Evolutionary conservation across 768 basidiomycete genomes (phyloP).

Genomic region (Russula sp.): DNA sequence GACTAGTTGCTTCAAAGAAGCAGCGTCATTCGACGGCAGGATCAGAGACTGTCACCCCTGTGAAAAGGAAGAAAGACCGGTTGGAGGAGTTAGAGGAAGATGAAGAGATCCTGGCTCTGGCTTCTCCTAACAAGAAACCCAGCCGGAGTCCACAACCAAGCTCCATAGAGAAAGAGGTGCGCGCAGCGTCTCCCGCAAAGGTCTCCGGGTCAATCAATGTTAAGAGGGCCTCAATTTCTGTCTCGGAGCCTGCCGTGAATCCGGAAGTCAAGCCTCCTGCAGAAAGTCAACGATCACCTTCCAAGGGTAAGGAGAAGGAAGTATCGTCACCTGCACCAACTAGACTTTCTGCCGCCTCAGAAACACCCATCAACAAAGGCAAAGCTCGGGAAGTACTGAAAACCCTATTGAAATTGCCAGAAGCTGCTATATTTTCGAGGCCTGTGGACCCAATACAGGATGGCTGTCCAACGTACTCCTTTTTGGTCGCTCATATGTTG

Average conservation of each 20-base stretch:
- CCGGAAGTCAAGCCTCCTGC: conserved; percentile 15
- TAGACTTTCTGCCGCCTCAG: conserved; percentile 38
- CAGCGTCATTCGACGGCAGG: conserved; percentile 32
- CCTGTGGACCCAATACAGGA: conserved; percentile 83
- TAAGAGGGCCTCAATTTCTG: conserved; percentile 20
- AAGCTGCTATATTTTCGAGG: conserved; percentile 67
- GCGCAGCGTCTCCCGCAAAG: conserved; percentile 21
- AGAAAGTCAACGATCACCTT: conserved; percentile 36
- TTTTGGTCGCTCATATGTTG: not conserved
- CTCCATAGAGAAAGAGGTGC: conserved; percentile 29
- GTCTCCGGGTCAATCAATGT: conserved; percentile 25
- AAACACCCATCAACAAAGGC: conserved; percentile 69
- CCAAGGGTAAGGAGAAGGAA: conserved; percentile 65
- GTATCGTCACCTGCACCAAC: conserved; percentile 35
- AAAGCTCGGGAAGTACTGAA: conserved; percentile 76
- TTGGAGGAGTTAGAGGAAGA: conserved; percentile 43
- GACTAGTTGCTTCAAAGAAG: conserved; percentile 28
- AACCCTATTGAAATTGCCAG: conserved; percentile 55
- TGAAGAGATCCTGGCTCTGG: conserved; percentile 62
- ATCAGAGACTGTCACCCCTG: conserved; percentile 23
- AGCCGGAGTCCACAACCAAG: conserved; percentile 33
- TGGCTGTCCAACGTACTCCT: conserved; percentile 85
- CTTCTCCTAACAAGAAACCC: conserved; percentile 60
- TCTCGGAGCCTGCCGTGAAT: conserved; percentile 9
- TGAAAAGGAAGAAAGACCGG: conserved; percentile 52